Evolutionary conservation across 768 basidiomycete species (phyloP).

Genomic region (Boletus edulis): DNA sequence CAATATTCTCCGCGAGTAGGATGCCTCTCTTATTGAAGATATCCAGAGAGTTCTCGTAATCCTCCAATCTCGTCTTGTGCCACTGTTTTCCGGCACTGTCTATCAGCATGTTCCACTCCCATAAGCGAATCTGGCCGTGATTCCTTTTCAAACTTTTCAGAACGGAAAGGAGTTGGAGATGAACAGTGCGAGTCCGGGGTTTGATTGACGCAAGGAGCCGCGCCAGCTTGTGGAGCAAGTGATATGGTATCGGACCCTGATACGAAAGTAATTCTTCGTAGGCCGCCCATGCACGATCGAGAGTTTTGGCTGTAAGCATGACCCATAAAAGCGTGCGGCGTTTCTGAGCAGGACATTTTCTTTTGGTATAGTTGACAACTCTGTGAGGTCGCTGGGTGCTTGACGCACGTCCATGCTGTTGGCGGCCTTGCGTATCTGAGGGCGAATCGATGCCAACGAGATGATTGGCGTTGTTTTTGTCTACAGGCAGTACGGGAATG

Average conservation of each 20-base stretch:
- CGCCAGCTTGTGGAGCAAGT: slow-evolving; percentile 58
- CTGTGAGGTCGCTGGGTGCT: neutral
- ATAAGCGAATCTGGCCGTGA: slow-evolving; percentile 54
- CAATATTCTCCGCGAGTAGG: slow-evolving; percentile 16
- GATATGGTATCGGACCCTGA: slow-evolving; percentile 26
- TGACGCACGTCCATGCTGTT: neutral
- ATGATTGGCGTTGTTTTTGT: slow-evolving; percentile 2
- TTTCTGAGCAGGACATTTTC: slow-evolving; percentile 18
- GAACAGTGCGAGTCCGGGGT: slow-evolving; percentile 58
- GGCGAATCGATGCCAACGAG: slow-evolving; percentile 5
- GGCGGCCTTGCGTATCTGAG: slow-evolving; percentile 7
- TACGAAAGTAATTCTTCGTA: slow-evolving; percentile 36
- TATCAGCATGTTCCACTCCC: slow-evolving; percentile 78
- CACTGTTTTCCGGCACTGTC: slow-evolving; percentile 64
- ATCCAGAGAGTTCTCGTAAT: slow-evolving; percentile 59
- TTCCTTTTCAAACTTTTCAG: slow-evolving; percentile 52
- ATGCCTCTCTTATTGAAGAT: slow-evolving; percentile 61
- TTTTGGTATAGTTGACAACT: slow-evolving; percentile 1
- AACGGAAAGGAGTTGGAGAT: slow-evolving; percentile 68
- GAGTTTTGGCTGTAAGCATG: slow-evolving; percentile 33
- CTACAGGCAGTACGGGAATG: neutral
- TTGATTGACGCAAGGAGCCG: slow-evolving; percentile 53
- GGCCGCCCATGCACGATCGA: slow-evolving; percentile 42
- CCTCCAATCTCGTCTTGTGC: slow-evolving; percentile 53
- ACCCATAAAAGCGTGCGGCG: slow-evolving; percentile 29